phyloP scores from a whole-genome alignment of 2,329 filamentous ascomycete species.

The Cladophialophora bantiana region DNA sequence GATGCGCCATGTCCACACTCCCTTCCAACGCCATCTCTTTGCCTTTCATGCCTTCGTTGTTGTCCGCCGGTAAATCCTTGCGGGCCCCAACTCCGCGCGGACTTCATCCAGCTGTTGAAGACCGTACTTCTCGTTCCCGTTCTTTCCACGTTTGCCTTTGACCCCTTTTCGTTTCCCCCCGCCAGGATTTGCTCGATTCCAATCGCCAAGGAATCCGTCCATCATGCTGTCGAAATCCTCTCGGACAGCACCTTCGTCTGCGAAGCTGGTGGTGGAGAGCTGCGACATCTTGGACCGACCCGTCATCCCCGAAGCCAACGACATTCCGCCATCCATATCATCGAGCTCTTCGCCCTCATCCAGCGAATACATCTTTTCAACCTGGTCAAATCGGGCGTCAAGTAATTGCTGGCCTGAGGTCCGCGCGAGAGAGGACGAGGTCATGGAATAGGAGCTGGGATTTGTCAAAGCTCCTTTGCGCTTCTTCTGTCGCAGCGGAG shows the following conservation, averaged over 20 bases:
- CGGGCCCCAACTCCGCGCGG: conserved; percentile 77
- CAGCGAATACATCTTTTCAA: conserved; percentile 80
- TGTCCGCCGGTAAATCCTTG: conserved; percentile 61
- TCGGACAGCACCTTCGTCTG: conserved; percentile 64
- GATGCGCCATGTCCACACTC: conserved; percentile 23
- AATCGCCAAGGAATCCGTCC: conserved; percentile 84
- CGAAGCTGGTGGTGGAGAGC: conserved; percentile 61
- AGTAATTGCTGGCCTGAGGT: conserved; percentile 86
- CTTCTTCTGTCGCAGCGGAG: conserved; percentile 77
- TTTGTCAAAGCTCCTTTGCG: conserved; percentile 91
- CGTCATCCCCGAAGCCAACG: conserved; percentile 54
- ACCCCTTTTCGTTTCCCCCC: conserved; percentile 52
- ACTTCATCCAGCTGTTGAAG: conserved; percentile 92
- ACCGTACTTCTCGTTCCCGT: conserved; percentile 79
- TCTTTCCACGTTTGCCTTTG: conserved; percentile 71
- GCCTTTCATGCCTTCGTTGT: conserved; percentile 33
- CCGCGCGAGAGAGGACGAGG: conserved; percentile 81
- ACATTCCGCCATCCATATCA: conserved; percentile 59
- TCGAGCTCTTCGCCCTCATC: conserved; percentile 61
- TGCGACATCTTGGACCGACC: conserved; percentile 64
- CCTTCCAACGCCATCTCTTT: conserved; percentile 9
- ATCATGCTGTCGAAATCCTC: conserved; percentile 87
- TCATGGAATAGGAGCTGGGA: conserved; percentile 89
- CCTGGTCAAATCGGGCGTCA: conserved; percentile 88
- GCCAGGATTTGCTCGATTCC: conserved; percentile 51